Base-by-base conservation (phyloP, 495 filamentous ascomycete genomes). In the Aspergillus coremiiformis region DNA sequence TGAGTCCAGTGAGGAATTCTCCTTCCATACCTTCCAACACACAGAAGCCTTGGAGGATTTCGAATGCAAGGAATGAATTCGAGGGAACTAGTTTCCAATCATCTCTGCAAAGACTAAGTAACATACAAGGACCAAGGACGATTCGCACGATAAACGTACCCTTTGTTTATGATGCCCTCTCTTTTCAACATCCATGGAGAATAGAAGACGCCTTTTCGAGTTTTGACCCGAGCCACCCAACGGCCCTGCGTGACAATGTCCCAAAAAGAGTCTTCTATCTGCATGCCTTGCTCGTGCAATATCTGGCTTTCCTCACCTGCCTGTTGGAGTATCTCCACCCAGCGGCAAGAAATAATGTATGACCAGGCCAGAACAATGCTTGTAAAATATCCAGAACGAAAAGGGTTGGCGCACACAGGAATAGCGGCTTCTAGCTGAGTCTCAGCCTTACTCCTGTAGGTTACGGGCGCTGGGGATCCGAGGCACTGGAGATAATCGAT, bases 261-360 rank as follows among this genome's bases (percentile, higher is more conserved):
- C 51, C 51, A 61, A 15, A 55, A 60, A 17, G 43, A 44, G 15
- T 51, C 24, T 26, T 51, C 50, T 9, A 44, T 33, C 39, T 48
- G 30, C 21, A 32, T 39, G 21, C 20, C 27, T 14, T 54, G 17
- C 9, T 24, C 19, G 30, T 57, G 54, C 20, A 53, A 23, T 19
- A 55, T 44, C 23, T 35, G 19, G 24, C 55, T 47, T 2, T 51
- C 42, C 51, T 57, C 48, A 8, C 56, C 56, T 15, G 53, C 49
- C 26, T 19, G 32, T 21, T 53, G 52, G 35, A 57, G 49, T 26
- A 59, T 57, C 33, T 62, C 59, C 21, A 59, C 56, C 56, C 59
- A 62, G 41, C 55, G 56, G 37, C 47, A 51, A 44, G 52, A 62
- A 42, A 59, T 49, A 32, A 62, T 57, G 33, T 59, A 62, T 11